Base-by-base conservation (phyloP, 495 filamentous ascomycete species). In the Penicillium nucicola region DNA sequence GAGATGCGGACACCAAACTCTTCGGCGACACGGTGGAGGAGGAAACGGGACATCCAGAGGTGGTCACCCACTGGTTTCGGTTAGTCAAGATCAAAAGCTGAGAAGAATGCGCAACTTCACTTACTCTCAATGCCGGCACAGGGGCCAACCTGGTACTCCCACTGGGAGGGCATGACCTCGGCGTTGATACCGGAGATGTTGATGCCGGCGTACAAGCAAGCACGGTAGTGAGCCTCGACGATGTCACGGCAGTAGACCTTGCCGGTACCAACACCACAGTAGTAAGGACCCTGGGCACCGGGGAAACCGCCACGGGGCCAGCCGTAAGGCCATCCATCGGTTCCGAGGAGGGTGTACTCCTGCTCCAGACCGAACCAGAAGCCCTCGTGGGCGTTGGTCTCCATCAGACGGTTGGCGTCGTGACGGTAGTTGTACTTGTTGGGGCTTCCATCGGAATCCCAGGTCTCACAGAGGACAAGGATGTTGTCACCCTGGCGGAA, bases 331-430 rank as follows among this genome's bases (percentile, higher is more conserved):
- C 88, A 86, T 66, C 89, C 89, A 61, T 82, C 81, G 58, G 83
- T 78, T 66, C 92, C 92, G 61, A 97, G 90, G 36, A 96, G 83
- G 34, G 91, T 95, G 78, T 96, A 92, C 69, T 97, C 95, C 68
- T 98, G 93, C 80, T 98, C 93, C 14, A 98, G 86, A 78, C 93
- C 93, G 72, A 97, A 98, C 93, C 92, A 97, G 65, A 91, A 91
- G 70, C 86, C 75, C 67, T 91, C 86, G 53, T 84, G 77, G 63
- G 83, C 83, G 70, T 98, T 79, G 46, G 85, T 85, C 73, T 89
- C 83, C 92, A 97, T 96, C 62, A 96, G 75, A 65, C 90, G 86
- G 65, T 79, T 82, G 59, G 84, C 85, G 57, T 95, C 91, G 62
- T 95, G 89, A 54, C 93, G 89, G 87, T 88, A 85, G 84, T 97